Percentiles rank a stretch among this genome's conserved stretches.
Conservation (phyloP, 805 yeast species). For the Phaffomyces opuntiae region DNA sequence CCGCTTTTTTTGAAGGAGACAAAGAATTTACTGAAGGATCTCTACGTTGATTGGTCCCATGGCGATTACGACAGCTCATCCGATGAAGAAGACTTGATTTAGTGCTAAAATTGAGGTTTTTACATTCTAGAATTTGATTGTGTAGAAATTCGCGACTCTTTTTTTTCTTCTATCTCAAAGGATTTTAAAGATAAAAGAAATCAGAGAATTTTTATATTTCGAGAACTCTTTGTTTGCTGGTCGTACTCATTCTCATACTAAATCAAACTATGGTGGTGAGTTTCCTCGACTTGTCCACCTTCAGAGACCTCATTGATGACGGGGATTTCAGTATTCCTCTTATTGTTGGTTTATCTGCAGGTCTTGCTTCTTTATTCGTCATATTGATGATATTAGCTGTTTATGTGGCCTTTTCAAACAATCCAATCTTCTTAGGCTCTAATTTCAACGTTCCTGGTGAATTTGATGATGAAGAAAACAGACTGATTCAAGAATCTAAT, state of each 20-base stretch:
- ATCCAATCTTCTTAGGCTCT: slow-evolving; percentile 24
- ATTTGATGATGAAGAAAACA: slow-evolving; percentile 60
- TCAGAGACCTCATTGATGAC: slow-evolving; percentile 7
- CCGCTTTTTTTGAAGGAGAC: slow-evolving; percentile 71
- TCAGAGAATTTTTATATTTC: background rate
- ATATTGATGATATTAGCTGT: slow-evolving; percentile 24
- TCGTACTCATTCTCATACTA: background rate
- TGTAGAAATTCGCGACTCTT: no score
- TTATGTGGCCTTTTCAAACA: slow-evolving; percentile 25
- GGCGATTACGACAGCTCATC: slow-evolving; percentile 44
- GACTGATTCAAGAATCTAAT: slow-evolving; percentile 48
- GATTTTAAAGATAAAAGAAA: background rate
- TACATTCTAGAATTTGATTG: no score
- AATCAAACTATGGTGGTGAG: background rate
- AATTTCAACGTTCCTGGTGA: slow-evolving; percentile 44
- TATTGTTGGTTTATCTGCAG: slow-evolving; percentile 30
- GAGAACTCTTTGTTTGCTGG: background rate
- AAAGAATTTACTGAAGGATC: slow-evolving; percentile 43
- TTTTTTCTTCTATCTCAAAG: no score
- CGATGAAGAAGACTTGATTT: slow-evolving; percentile 27
- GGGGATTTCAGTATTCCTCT: slow-evolving; percentile 28
- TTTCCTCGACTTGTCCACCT: slow-evolving; percentile 1
- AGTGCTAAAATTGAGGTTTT: no score
- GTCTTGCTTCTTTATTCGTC: slow-evolving; percentile 30
- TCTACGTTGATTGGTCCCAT: slow-evolving; percentile 78